A percentile compares a stretch with the other conserved stretches of the same genome.
Conservation (phyloP, 352 stramenopile species). For the Globisporangium alternatum region DNA sequence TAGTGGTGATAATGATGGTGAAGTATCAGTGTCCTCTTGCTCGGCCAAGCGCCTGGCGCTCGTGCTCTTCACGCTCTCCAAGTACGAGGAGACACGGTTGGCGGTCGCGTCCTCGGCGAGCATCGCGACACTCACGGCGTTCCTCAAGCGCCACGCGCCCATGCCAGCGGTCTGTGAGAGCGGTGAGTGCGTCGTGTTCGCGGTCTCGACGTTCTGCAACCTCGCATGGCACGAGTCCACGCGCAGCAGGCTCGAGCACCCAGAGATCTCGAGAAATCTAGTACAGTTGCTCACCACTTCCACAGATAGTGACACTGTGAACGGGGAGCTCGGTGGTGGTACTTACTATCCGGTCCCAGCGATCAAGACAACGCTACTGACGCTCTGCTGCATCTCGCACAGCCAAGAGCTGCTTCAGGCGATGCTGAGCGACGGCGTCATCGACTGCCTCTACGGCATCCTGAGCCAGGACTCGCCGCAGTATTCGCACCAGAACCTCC, state of each 20-base stretch:
- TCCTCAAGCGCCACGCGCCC: conserved; percentile 25
- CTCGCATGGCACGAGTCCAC: conserved; percentile 66
- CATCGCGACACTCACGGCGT: conserved; percentile 36
- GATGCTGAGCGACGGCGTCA: conserved; percentile 48
- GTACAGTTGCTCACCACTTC: conserved; percentile 32
- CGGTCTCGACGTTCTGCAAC: conserved; percentile 45
- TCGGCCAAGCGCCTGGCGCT: conserved; percentile 31
- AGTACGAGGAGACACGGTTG: conserved; percentile 40
- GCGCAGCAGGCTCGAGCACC: conserved; percentile 25
- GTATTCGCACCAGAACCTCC: not conserved
- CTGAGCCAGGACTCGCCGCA: conserved; percentile 12
- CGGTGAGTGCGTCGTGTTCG: conserved; percentile 34
- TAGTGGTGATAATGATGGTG: not conserved
- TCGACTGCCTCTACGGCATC: conserved; percentile 38
- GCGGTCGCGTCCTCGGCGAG: conserved; percentile 33
- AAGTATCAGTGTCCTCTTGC: conserved; percentile 13
- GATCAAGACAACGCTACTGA: conserved; percentile 52
- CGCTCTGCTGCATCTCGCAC: conserved; percentile 56
- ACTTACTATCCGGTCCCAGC: conserved; percentile 17
- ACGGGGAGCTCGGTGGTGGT: not conserved
- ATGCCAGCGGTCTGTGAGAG: conserved; percentile 22
- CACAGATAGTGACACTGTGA: not conserved
- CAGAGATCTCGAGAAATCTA: conserved; percentile 32
- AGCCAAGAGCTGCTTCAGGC: conserved; percentile 30
- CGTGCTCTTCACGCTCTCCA: conserved; percentile 55